Base-by-base conservation (phyloP, 106 monocot genomes). In the Ottelia alismoides region DNA sequence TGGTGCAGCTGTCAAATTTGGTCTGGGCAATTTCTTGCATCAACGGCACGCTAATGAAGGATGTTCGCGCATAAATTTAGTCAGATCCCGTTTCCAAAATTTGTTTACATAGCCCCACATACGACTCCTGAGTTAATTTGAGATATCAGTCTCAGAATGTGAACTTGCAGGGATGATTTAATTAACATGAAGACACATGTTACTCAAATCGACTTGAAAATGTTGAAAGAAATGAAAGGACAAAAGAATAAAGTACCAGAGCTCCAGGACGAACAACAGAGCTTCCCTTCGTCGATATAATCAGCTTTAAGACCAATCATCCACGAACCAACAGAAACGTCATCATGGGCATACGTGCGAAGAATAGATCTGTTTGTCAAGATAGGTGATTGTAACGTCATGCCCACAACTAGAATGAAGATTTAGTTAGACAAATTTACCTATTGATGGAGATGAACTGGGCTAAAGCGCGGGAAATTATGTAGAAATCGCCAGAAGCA, bases 211-310 rank as follows among this genome's bases (percentile, higher is more conserved):
- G 19, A 22, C 55, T 3, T 0, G 20, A 35, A 21, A 43, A 7
- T 16, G 32, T 56, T 18, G 31, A 40, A 16, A 11, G 21, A 57
- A 40, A 35, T 40, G 2, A 24, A 25, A 31, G 12, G n/a, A n/a
- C n/a, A 52, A 40, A 16, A 27, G 2, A 20, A 63, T 20, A 51
- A 28, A 45, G 22, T 63, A 98, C 96, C 96, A 70, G 96, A 50
- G 25, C 85, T 70, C 96, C 89, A 98, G 12, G 89, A 78, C 5
- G 96, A 89, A 62, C 96, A 98, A 49, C 96, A 98, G 22, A 89
- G 56, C 66, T 85, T 89, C 40, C 64, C 78, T 72, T 96, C 96
- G 65, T 89, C 64, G 35, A 82, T 64, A 73, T 98, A 82, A 40
- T 82, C 63, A 35, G 85, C 82, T 65, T 89, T 78, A 60, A 98